Conservation (phyloP, 352 stramenopile genomes). For the Pythium guiyangense region DNA sequence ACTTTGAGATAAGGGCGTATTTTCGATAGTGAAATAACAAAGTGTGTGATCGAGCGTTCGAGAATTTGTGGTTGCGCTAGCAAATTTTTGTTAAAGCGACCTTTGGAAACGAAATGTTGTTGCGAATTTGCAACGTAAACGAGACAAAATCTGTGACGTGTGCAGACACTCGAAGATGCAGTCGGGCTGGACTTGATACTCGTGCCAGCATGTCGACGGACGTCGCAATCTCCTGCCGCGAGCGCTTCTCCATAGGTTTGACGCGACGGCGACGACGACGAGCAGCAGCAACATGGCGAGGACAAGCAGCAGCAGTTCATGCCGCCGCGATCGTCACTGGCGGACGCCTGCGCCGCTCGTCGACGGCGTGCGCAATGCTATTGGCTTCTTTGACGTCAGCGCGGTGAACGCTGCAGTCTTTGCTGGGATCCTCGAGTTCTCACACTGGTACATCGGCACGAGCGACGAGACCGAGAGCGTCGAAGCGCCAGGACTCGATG, state of each 20-base stretch:
- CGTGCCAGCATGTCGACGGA: too few relatives aligned
- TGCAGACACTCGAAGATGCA: background rate
- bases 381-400: background rate
- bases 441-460: background rate
- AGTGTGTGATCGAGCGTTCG: background rate
- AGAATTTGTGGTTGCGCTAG: background rate
- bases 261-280: too few relatives aligned
- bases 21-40: too few relatives aligned
- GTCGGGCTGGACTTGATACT: too few relatives aligned
- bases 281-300: background rate
- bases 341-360: background rate
- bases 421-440: constrained; percentile 1
- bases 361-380: background rate
- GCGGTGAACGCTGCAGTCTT: background rate
- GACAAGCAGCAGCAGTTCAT: background rate
- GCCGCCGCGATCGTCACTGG: background rate
- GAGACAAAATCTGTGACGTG: background rate
- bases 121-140: background rate
- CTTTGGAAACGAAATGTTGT: background rate
- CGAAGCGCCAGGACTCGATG: background rate
- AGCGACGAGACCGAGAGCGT: constrained; percentile 1
- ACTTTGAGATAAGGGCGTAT: too few relatives aligned
- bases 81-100: too few relatives aligned
- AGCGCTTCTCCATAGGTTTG: too few relatives aligned
- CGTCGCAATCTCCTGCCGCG: too few relatives aligned